Evolutionary conservation across 2,329 filamentous ascomycete genomes (phyloP), one percentile per base, ranked within the genome.

Genomic region (Lasiodiplodia gonubiensis): DNA sequence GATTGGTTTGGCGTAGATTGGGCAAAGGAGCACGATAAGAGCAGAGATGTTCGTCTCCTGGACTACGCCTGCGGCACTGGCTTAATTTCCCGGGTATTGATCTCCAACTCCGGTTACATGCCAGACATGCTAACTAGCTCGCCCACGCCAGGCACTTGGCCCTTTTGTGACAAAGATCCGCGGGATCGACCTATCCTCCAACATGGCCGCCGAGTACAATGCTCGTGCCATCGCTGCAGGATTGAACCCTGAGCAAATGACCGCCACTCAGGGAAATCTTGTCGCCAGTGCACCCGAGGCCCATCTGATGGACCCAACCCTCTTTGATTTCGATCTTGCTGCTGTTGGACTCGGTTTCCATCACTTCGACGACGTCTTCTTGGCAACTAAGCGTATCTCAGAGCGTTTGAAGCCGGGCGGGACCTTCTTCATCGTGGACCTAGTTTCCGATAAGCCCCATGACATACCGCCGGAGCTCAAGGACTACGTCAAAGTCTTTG

Each of bases 31-130:
- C 27, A 59, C 4, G 37, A 55, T 8, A 46, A 37, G 37, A 48
- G 48, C 12, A 67, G 73, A 30, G 70, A 76, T 55, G 73, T 88
- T 51, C 84, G 85, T 54, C 78, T 92, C 23, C 81, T 93, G 2
- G 91, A 94, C 75, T 94, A 93, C 77, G 91, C 91, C 18, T 93
- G 91, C 74, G 91, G 91, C 10, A 89, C 89, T 6, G 90, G 90
- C 2, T 78, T 87, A 66, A 82, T 92, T 70, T 90, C 89, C 14
- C 83, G 85, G 76, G 89, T 90, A 74, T 71, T 83, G 52, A 23
- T 49, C 35, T 53, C 42, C 10, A 49, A 21, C 61, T n/a, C 46
- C 16, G 25, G 37, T 55, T 59, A 18, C n/a, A 64, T 52, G 10
- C 18, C 52, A 65, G 7, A 46, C 37, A 55, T 68, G 14, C 59